A percentile compares a stretch with the other conserved stretches of the same genome.
Conservation (phyloP, 768 basidiomycete genomes). For the Leccinum boreale region DNA sequence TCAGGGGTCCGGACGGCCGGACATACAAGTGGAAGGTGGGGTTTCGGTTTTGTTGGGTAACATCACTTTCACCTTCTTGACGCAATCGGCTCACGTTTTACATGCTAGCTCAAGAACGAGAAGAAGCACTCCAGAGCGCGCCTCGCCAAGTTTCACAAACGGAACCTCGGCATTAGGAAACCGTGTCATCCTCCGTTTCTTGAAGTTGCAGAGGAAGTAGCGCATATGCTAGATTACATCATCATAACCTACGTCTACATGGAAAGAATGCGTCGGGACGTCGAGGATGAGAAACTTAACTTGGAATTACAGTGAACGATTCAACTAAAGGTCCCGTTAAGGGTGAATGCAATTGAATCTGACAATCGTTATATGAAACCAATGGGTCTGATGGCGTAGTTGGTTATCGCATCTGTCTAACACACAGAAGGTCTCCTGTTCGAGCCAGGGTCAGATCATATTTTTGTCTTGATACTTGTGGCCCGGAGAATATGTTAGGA, state of each 20-base stretch:
- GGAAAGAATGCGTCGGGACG: constrained; percentile 27
- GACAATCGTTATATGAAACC: too few species aligned
- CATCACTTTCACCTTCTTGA: not conserved
- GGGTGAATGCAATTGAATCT: not conserved
- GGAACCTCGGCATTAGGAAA: constrained; percentile 17
- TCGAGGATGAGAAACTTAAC: constrained; percentile 14
- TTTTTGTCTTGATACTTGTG: not conserved
- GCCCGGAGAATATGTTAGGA: too few species aligned
- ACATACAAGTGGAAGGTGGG: constrained; percentile 33
- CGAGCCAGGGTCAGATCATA: constrained; percentile 55
- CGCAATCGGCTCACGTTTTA: not conserved
- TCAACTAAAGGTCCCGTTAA: not conserved
- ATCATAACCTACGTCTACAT: constrained; percentile 33
- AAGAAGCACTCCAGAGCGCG: constrained; percentile 8
- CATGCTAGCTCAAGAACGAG: constrained; percentile 12
- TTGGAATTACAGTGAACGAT: not conserved
- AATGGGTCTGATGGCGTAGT: constrained; percentile 58
- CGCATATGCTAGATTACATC: constrained; percentile 31
- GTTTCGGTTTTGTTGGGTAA: constrained; percentile 19
- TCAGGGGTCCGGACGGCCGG: constrained; percentile 28
- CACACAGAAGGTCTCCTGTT: constrained; percentile 77
- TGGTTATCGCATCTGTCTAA: constrained; percentile 85
- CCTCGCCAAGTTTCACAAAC: constrained; percentile 18
- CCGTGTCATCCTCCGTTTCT: constrained; percentile 21
- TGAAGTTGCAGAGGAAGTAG: constrained; percentile 25